These are phyloP conservation scores for Calophaca sinica DNA, from an alignment of 306 rosid species.

Conservation along the genomic window DNA sequence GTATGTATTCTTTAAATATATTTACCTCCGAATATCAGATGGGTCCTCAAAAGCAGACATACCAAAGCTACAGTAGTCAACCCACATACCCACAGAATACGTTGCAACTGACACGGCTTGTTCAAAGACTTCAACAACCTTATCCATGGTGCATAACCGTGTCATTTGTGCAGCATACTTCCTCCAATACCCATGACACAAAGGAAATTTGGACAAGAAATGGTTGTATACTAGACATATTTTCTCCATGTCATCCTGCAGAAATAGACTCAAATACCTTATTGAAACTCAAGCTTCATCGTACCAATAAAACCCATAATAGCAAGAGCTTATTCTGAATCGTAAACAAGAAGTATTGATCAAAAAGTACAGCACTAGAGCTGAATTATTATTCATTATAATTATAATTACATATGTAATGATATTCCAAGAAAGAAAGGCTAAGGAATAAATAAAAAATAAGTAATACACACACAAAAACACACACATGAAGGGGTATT, in stretches of 20 bases:
- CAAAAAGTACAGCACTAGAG: not conserved
- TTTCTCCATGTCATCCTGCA: slow-evolving; percentile 74
- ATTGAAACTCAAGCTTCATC: slow-evolving; percentile 34
- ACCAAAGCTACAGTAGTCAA: slow-evolving; percentile 78
- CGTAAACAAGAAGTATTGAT: slow-evolving; percentile 22
- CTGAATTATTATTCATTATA: slow-evolving; percentile 9
- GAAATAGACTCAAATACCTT: slow-evolving; percentile 38
- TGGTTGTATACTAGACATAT: slow-evolving; percentile 67
- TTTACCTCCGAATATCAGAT: slow-evolving; percentile 81
- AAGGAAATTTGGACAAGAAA: slow-evolving; percentile 79
- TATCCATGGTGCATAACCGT: slow-evolving; percentile 62
- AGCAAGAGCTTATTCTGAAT: slow-evolving; percentile 6
- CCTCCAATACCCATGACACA: slow-evolving; percentile 94
- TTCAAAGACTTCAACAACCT: slow-evolving; percentile 83
- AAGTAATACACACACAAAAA: not conserved
- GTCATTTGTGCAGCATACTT: slow-evolving; percentile 72
- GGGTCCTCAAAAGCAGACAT: slow-evolving; percentile 79
- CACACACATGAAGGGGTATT: slow-evolving; percentile 28
- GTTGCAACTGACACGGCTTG: slow-evolving; percentile 74
- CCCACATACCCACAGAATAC: slow-evolving; percentile 74
- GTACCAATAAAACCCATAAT: slow-evolving; percentile 38
- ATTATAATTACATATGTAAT: slow-evolving; percentile 12
- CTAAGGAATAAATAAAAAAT: not conserved
- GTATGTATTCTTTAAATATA: not conserved
- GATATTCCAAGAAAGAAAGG: slow-evolving; percentile 13